These are phyloP conservation scores for Phlegmacium glaucopus DNA, from an alignment of 768 basidiomycete genomes.

Conservation along the genomic window DNA sequence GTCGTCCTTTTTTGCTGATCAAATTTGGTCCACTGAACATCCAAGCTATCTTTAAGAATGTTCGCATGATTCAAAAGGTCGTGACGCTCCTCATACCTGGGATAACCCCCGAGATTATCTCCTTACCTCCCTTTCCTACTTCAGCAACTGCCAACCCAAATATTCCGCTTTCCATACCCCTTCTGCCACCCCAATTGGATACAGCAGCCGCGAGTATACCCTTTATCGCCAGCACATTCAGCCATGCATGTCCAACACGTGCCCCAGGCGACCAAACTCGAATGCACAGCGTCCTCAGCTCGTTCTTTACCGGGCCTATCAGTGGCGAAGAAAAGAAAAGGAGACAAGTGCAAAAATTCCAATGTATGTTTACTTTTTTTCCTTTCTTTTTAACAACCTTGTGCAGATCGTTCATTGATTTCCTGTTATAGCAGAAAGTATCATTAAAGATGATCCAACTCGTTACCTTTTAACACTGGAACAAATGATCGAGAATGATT, in stretches of 20 bases:
- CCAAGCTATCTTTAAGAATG: constrained; percentile 48
- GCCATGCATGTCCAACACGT: constrained; percentile 89
- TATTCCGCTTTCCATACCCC: constrained; percentile 40
- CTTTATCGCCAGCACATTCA: constrained; percentile 78
- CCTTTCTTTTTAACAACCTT: background rate
- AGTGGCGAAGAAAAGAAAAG: constrained; percentile 77
- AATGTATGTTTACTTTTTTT: constrained; percentile 28
- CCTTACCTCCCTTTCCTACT: constrained; percentile 68
- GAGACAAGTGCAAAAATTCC: constrained; percentile 40
- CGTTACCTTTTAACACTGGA: constrained; percentile 73
- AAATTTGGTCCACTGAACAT: background rate
- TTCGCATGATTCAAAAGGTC: constrained; percentile 69
- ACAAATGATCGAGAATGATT: constrained; percentile 94
- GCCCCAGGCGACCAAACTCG: constrained; percentile 86
- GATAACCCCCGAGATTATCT: constrained; percentile 69
- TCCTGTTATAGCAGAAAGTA: constrained; percentile 46
- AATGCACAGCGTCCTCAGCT: constrained; percentile 82
- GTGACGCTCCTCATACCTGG: constrained; percentile 86
- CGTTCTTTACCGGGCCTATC: constrained; percentile 80
- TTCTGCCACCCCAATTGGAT: constrained; percentile 24
- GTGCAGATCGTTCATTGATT: constrained; percentile 1
- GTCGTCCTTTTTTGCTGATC: constrained; percentile 13
- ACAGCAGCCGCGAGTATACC: constrained; percentile 38
- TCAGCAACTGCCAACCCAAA: constrained; percentile 55
- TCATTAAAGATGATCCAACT: constrained; percentile 55